These are phyloP conservation scores for Suhomyces ambrosiae DNA, from an alignment of 1,139 yeast species.

Conservation along the genomic window DNA sequence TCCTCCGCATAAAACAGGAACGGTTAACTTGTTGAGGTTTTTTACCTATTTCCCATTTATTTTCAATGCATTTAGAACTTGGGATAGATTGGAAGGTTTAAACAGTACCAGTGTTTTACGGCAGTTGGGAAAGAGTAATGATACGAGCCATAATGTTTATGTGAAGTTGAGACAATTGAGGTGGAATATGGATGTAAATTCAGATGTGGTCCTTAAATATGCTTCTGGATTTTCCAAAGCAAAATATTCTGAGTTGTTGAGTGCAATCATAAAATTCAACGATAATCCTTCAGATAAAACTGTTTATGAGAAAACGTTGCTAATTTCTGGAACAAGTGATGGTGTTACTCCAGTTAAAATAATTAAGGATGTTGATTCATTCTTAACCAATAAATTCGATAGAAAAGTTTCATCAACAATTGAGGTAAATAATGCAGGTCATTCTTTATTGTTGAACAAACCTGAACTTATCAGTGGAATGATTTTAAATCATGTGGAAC, in stretches of 20 bases:
- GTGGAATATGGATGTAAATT: conserved; percentile 69
- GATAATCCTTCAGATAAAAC: conserved; percentile 34
- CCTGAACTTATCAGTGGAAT: conserved; percentile 69
- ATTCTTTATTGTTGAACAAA: conserved; percentile 61
- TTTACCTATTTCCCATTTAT: conserved; percentile 50
- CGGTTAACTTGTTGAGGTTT: conserved; percentile 21
- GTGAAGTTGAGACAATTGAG: conserved; percentile 61
- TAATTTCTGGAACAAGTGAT: conserved; percentile 64
- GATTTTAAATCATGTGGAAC: conserved; percentile 59
- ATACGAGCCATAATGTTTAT: conserved; percentile 30
- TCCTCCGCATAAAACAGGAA: conserved; percentile 5
- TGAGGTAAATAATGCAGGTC: conserved; percentile 61
- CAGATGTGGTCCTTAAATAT: conserved; percentile 56
- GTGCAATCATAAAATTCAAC: conserved; percentile 40
- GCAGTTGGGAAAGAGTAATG: conserved; percentile 41
- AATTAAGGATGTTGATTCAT: conserved; percentile 28
- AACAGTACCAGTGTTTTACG: conserved; percentile 58
- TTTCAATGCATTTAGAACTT: conserved; percentile 56
- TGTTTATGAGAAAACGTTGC: conserved; percentile 45
- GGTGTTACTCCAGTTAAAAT: conserved; percentile 51
- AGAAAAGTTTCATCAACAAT: conserved; percentile 36
- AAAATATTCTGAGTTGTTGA: conserved; percentile 44
- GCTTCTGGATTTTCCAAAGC: conserved; percentile 51
- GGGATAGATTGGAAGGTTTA: conserved; percentile 67
- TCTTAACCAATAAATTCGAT: conserved; percentile 28